A percentile compares a stretch with the other conserved stretches of the same genome.
These are phyloP conservation scores for Coelastrella sp. DNA, from an alignment of 139 green algal species.

Conservation along the genomic window DNA sequence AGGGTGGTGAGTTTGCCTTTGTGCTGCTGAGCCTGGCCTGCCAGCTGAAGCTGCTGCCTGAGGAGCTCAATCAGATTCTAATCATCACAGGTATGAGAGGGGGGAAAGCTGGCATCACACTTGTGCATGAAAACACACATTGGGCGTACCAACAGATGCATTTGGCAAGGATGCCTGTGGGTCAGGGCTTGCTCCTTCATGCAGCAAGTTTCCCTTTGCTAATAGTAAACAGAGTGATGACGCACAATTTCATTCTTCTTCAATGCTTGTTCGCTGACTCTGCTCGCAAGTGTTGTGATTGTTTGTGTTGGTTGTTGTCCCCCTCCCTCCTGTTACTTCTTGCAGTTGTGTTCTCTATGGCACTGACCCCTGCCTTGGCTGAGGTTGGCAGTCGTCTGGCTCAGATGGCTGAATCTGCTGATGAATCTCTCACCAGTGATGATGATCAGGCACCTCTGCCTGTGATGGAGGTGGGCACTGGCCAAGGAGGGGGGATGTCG, in stretches of 20 bases:
- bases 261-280: no score
- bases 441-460: slow-evolving; percentile 2
- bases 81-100: slow-evolving; percentile 79
- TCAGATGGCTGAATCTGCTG: slow-evolving; percentile 49
- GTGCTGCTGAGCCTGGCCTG: slow-evolving; percentile 92
- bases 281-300: neutral
- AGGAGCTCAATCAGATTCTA: slow-evolving; percentile 91
- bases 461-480: slow-evolving; percentile 3
- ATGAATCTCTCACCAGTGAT: neutral
- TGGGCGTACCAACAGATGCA: no score
- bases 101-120: no score
- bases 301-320: neutral
- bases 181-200: no score
- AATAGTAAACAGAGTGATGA: no score
- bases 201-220: no score
- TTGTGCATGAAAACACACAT: no score
- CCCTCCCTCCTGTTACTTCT: neutral
- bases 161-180: no score
- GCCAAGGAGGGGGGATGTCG: no score
- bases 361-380: slow-evolving; percentile 87
- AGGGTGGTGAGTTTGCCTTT: slow-evolving; percentile 99
- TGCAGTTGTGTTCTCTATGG: slow-evolving; percentile 94
- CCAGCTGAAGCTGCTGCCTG: slow-evolving; percentile 68
- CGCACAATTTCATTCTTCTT: no score
- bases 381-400: slow-evolving; percentile 71